Evolutionary conservation across 2,329 filamentous ascomycete species (phyloP).

Genomic region (Pseudogymnoascus verrucosus): DNA sequence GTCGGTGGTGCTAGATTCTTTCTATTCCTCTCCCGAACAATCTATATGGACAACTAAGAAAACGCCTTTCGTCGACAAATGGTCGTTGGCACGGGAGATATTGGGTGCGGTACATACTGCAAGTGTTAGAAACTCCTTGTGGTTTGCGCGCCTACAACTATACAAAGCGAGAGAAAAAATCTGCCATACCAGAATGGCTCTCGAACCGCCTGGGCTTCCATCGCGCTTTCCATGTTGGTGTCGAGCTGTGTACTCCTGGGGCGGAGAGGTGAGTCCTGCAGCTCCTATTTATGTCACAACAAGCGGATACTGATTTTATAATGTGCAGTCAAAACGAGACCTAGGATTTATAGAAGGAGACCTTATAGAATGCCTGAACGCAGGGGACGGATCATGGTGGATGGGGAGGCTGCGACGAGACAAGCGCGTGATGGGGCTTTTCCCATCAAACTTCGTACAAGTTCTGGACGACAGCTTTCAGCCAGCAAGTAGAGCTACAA

Average conservation of each 20-base stretch:
- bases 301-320: slow-evolving; percentile 14
- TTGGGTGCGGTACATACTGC: slow-evolving; percentile 1
- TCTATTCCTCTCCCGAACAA: background rate
- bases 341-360: slow-evolving; percentile 96
- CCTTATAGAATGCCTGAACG: slow-evolving; percentile 95
- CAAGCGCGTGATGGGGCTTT: slow-evolving; percentile 81
- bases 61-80: background rate
- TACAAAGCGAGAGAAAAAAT: background rate
- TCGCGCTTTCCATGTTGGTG: slow-evolving; percentile 85
- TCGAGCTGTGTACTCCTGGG: slow-evolving; percentile 86
- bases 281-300: slow-evolving; percentile 7
- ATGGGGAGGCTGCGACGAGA: slow-evolving; percentile 86
- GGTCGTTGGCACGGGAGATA: background rate
- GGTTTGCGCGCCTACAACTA: background rate
- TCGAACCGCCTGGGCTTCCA: slow-evolving; percentile 55
- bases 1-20: background rate
- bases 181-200: slow-evolving; percentile 36
- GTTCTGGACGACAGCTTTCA: slow-evolving; percentile 79
- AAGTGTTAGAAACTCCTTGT: background rate
- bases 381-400: slow-evolving; percentile 98
- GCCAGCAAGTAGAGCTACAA: slow-evolving; percentile 57
- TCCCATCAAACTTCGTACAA: slow-evolving; percentile 96
- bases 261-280: slow-evolving; percentile 56
- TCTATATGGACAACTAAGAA: background rate
- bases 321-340: slow-evolving; percentile 69